Evolutionary conservation across 1,284 basidiomycete species (phyloP).

Genomic region (Thecaphora thlaspeos): DNA sequence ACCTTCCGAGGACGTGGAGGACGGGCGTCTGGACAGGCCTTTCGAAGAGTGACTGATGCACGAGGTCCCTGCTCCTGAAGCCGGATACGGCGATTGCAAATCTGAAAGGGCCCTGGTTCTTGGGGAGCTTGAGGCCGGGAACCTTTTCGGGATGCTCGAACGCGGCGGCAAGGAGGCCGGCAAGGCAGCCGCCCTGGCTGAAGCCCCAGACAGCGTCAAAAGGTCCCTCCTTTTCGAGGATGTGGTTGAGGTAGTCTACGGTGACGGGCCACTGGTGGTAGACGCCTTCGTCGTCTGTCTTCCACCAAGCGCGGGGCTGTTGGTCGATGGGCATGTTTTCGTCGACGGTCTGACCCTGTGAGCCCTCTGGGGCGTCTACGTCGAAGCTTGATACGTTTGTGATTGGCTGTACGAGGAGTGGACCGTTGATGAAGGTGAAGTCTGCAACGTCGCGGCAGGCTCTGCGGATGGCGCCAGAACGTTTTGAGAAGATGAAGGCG

Average conservation of each 20-base stretch:
- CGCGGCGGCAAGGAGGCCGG: slow-evolving; percentile 44
- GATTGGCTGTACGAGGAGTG: slow-evolving; percentile 50
- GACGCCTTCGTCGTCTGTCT: slow-evolving; percentile 36
- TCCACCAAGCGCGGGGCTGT: slow-evolving; percentile 55
- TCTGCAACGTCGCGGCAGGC: slow-evolving; percentile 52
- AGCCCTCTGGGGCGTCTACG: slow-evolving; percentile 40
- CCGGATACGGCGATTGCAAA: slow-evolving; percentile 53
- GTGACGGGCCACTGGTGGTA: slow-evolving; percentile 47
- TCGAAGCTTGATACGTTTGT: slow-evolving; percentile 21
- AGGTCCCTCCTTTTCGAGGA: slow-evolving; percentile 42
- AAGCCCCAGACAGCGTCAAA: slow-evolving; percentile 56
- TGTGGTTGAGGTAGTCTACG: slow-evolving; percentile 39
- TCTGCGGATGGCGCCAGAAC: slow-evolving; percentile 49
- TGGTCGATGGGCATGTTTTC: slow-evolving; percentile 50
- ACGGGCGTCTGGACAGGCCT: slow-evolving; percentile 44
- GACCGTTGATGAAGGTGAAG: slow-evolving; percentile 51
- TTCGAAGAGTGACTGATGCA: slow-evolving; percentile 42
- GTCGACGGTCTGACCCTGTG: slow-evolving; percentile 33
- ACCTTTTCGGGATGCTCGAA: slow-evolving; percentile 45
- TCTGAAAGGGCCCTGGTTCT: slow-evolving; percentile 33
- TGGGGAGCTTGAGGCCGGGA: slow-evolving; percentile 30
- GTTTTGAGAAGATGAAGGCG: slow-evolving; percentile 38
- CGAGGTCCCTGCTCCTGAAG: slow-evolving; percentile 41
- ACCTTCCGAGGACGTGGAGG: slow-evolving; percentile 42
- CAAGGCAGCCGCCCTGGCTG: slow-evolving; percentile 48